Evolutionary conservation across 306 rosid genomes (phyloP).

Genomic region (Prunus mira): DNA sequence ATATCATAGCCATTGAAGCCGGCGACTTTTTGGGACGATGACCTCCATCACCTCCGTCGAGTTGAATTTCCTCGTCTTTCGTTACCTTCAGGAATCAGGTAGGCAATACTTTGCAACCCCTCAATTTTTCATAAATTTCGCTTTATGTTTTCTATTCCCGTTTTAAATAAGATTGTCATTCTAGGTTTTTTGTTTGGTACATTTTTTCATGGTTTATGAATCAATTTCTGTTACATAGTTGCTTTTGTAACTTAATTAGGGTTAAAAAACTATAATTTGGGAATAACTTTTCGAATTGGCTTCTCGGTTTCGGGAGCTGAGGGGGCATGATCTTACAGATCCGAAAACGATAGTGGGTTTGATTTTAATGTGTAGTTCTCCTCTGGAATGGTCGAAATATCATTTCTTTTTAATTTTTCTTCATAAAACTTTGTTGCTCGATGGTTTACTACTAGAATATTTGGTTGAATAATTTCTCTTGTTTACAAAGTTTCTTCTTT

Average conservation of each 20-base stretch:
- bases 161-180: background rate
- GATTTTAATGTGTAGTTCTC: background rate
- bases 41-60: slow-evolving; percentile 73
- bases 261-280: slow-evolving; percentile 10
- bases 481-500: background rate
- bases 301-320: background rate
- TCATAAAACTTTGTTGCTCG: background rate
- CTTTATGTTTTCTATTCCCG: too few relatives aligned
- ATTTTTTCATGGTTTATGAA: slow-evolving; percentile 2
- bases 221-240: slow-evolving; percentile 6
- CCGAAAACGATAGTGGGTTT: slow-evolving; percentile 4
- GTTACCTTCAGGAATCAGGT: slow-evolving; percentile 98
- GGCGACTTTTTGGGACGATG: slow-evolving; percentile 41
- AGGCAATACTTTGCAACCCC: background rate
- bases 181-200: slow-evolving; percentile 20
- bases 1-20: slow-evolving; percentile 36
- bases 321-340: slow-evolving; percentile 23
- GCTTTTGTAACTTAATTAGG: slow-evolving; percentile 22
- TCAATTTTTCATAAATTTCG: background rate
- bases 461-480: background rate
- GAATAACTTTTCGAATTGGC: background rate
- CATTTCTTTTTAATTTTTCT: background rate
- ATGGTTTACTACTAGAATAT: background rate
- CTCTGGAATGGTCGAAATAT: background rate
- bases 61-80: slow-evolving; percentile 77